These are phyloP conservation scores for Dipteronia dyeriana DNA, from an alignment of 345 rosid genomes.

Conservation along the genomic window DNA sequence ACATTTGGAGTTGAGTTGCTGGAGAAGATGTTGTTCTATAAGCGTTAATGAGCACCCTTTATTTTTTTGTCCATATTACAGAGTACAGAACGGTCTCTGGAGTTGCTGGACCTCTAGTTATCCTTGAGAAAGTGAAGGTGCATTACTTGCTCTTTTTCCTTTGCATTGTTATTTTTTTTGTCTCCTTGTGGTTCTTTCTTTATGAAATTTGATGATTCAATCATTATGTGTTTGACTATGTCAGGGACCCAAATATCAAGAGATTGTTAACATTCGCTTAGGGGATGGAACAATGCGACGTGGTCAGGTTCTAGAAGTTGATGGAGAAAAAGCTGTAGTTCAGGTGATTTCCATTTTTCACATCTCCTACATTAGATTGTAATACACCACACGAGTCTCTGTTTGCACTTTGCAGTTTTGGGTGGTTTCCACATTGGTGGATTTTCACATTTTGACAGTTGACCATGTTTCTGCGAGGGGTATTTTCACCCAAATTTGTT, in stretches of 20 bases:
- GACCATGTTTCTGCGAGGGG: background rate
- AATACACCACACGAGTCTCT: background rate
- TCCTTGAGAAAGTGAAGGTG: conserved; percentile 95
- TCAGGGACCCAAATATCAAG: conserved; percentile 97
- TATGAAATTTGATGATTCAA: conserved; percentile 3
- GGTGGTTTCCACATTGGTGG: background rate
- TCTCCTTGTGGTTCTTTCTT: background rate
- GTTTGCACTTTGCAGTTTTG: background rate
- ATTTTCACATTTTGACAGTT: background rate
- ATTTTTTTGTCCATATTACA: conserved; percentile 29
- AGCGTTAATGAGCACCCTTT: conserved; percentile 1
- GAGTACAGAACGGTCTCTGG: conserved; percentile 97
- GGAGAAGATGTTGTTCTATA: conserved; percentile 13
- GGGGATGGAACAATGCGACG: conserved; percentile 94
- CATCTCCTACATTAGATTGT: background rate
- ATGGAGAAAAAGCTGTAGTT: conserved; percentile 97
- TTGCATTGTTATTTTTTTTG: background rate
- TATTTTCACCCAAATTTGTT: background rate
- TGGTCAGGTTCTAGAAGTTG: conserved; percentile 98
- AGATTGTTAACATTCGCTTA: conserved; percentile 90
- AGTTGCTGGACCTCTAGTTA: conserved; percentile 96
- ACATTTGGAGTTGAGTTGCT: conserved; percentile 12
- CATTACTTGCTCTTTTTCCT: conserved; percentile 9
- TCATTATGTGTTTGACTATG: conserved; percentile 4
- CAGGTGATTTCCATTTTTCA: conserved; percentile 51